Base-by-base conservation (phyloP, 2,329 filamentous ascomycete species). In the Tolypocladium ovalisporum region DNA sequence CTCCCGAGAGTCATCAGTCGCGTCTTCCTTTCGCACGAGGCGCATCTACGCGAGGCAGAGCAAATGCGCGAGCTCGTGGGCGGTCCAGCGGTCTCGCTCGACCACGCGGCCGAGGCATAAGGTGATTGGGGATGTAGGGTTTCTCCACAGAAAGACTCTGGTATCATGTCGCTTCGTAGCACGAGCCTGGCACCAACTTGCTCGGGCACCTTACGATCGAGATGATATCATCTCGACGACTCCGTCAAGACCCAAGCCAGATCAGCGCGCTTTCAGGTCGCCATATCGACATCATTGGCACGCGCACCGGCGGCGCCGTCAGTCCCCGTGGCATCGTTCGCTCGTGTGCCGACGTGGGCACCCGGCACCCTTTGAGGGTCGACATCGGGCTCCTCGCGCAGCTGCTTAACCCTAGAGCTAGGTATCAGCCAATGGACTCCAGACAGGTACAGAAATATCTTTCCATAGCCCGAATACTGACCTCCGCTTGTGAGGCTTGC, bases 401-500 rank as follows among this genome's bases (percentile, higher is more conserved):
- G 76, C 66, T 90, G 81, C 70, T 91, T 90, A 56, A 96, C 75
- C 70, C 93, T 96, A 62, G 29, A 59, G 54, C 27, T 44, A 7
- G 37, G 49, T 17, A 52, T 66, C 59, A 68, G 66, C 62, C 64
- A 62, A 61, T 37, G n/a, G 39, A 27, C 7, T 1, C 36, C 40
- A 42, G 27, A 51, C 29, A 32, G 15, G 15, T 27, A 13, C 12
- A 13, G n/a, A 15, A 17, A 13, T 9, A 35, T 24, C 22, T 29
- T n/a, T 29, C 5, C 27, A 13, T 35, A 49, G 24, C 13, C 29
- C 13, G 19, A 22, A 22, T 36, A 62, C 62, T 29, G 54, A 68
- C 89, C 88, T 88, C 77, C 91, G 84, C 82, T 92, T 97, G 75
- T 99, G 94, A 62, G 89, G 90, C 76, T 97, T 99, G 65, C 90